Conservation (phyloP, 1,284 basidiomycete species). For the Apiotrichum sp. region DNA sequence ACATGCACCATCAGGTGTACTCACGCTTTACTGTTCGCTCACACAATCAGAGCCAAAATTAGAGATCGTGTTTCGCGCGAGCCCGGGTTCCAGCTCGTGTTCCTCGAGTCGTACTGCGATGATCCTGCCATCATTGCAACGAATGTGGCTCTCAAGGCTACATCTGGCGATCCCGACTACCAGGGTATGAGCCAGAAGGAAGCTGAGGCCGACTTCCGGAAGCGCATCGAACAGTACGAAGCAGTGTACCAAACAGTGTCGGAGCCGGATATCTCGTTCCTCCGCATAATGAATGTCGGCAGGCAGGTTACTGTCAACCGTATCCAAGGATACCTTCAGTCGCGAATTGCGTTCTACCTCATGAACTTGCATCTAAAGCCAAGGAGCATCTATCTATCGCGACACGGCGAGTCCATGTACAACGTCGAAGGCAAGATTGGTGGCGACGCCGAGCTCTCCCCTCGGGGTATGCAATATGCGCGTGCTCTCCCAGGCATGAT, state of each 20-base stretch:
- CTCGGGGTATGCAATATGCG: constrained; percentile 79
- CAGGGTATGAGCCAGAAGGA: constrained; percentile 76
- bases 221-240: constrained; percentile 89
- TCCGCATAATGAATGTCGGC: constrained; percentile 83
- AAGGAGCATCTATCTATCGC: constrained; percentile 90
- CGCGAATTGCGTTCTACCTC: constrained; percentile 94
- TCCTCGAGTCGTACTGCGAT: constrained; percentile 90
- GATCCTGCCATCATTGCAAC: constrained; percentile 90
- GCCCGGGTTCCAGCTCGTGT: constrained; percentile 82
- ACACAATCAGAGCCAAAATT: constrained; percentile 60
- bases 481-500: constrained; percentile 78
- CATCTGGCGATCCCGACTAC: constrained; percentile 96
- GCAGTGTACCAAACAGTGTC: constrained; percentile 91
- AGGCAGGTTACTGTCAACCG: constrained; percentile 73
- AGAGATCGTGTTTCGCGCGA: constrained; percentile 78
- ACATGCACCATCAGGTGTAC: no score
- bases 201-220: constrained; percentile 83
- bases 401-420: constrained; percentile 96
- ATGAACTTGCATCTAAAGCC: constrained; percentile 99
- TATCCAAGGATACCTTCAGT: constrained; percentile 89
- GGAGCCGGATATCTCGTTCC: constrained; percentile 76
- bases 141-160: constrained; percentile 93
- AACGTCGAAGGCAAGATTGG: constrained; percentile 97
- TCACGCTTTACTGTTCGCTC: no score
- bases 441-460: constrained; percentile 83